Percentiles rank a stretch among this genome's conserved stretches.
Conservation (phyloP, 2,329 filamentous ascomycete species). For the Hymenoscyphus fraxineus region DNA sequence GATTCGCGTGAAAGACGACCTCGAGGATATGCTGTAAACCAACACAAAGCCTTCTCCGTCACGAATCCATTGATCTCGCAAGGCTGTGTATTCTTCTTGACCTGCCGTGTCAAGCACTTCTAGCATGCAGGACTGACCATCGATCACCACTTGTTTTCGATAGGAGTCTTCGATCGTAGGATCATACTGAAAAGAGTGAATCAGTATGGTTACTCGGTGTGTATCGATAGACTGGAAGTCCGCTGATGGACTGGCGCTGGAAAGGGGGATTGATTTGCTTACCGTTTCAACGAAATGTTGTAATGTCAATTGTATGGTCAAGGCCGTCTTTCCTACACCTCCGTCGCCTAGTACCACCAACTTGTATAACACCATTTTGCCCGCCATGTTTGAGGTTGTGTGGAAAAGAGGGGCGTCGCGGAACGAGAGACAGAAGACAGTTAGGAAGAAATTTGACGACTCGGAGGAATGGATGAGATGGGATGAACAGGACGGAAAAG, state of each 20-base stretch:
- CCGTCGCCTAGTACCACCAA: slow-evolving; percentile 92
- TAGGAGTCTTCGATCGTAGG: slow-evolving; percentile 87
- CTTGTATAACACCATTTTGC: slow-evolving; percentile 94
- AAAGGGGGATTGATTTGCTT: slow-evolving; percentile 33
- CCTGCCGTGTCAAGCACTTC: slow-evolving; percentile 96
- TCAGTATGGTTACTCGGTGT: slow-evolving; percentile 20
- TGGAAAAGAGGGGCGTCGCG: slow-evolving; percentile 15
- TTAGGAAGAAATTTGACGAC: slow-evolving; percentile 11
- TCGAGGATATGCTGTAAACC: slow-evolving; percentile 97
- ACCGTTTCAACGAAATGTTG: slow-evolving; percentile 97
- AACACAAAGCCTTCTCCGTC: slow-evolving; percentile 97
- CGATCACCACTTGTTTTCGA: slow-evolving; percentile 87
- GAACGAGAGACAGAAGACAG: slow-evolving; percentile 14
- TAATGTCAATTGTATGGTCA: slow-evolving; percentile 94
- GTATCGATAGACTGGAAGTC: background rate
- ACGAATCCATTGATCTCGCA: slow-evolving; percentile 97
- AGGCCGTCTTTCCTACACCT: slow-evolving; percentile 88
- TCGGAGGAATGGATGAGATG: slow-evolving; percentile 3
- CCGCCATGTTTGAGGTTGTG: slow-evolving; percentile 57
- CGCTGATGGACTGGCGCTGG: background rate
- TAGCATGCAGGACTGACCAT: slow-evolving; percentile 92
- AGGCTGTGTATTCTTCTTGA: slow-evolving; percentile 96
- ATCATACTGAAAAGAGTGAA: slow-evolving; percentile 52
- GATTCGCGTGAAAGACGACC: slow-evolving; percentile 91
- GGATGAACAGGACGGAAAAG: background rate